Evolutionary conservation across 2,329 filamentous ascomycete species (phyloP).

Genomic region (Ophiostoma sp.): DNA sequence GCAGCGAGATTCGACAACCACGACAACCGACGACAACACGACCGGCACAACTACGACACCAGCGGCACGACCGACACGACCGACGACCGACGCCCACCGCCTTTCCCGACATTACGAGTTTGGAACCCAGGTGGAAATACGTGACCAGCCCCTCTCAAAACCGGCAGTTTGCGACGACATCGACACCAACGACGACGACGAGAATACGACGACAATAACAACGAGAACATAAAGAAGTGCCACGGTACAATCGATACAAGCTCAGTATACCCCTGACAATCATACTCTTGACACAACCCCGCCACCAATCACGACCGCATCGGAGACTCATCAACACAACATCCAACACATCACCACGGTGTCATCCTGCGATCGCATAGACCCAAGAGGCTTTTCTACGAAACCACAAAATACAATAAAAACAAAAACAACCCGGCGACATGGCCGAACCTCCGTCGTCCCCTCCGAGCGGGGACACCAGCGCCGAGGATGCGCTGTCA

Average conservation of each 20-base stretch:
- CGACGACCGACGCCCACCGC: slow-evolving; percentile 15
- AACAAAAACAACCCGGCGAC: neutral
- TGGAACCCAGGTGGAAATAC: neutral
- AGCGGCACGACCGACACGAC: slow-evolving; percentile 15
- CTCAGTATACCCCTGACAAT: neutral
- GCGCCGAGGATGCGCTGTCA: slow-evolving; percentile 67
- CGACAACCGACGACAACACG: neutral
- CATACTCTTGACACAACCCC: neutral
- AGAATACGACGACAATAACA: neutral
- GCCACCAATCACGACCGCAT: neutral
- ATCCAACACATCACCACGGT: slow-evolving; percentile 14
- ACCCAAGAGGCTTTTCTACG: neutral
- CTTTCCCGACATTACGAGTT: slow-evolving; percentile 4
- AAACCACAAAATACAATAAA: neutral
- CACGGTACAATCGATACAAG: neutral
- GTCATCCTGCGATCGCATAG: slow-evolving; percentile 1
- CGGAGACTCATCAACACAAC: slow-evolving; percentile 1
- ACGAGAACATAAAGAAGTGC: slow-evolving; percentile 1
- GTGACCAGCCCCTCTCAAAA: neutral
- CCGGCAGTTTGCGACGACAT: slow-evolving; percentile 15
- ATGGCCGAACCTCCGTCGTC: slow-evolving; percentile 53
- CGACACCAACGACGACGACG: slow-evolving; percentile 11
- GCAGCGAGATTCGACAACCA: slow-evolving; percentile 12
- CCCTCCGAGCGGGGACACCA: slow-evolving; percentile 51
- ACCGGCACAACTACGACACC: slow-evolving; percentile 2